Evolutionary conservation across 768 basidiomycete species (phyloP).

Genomic region (Rhizopogon roseolus): DNA sequence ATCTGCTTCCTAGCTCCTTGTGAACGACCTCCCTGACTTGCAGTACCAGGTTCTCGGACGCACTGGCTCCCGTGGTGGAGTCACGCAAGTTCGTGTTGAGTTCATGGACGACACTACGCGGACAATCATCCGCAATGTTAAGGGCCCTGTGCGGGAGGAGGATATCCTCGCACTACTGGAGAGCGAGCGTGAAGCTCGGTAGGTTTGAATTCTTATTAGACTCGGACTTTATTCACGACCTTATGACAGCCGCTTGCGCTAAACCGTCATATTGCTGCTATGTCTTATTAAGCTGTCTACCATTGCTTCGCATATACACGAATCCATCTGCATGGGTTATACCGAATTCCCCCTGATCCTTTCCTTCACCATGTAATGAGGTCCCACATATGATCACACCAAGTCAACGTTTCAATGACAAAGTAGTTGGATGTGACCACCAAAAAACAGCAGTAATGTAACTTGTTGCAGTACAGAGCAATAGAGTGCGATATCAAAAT

Average conservation of each 20-base stretch:
- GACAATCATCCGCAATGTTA: constrained; percentile 98
- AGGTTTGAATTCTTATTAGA: neutral
- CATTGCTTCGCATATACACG: constrained; percentile 2
- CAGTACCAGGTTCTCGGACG: constrained; percentile 84
- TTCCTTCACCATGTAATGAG: neutral
- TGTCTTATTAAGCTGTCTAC: neutral
- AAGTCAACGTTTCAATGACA: neutral
- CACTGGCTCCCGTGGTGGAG: constrained; percentile 98
- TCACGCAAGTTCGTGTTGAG: constrained; percentile 98
- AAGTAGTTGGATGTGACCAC: neutral
- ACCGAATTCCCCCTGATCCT: neutral
- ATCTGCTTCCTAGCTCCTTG: neutral
- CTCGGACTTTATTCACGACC: neutral
- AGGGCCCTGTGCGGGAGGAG: constrained; percentile 93
- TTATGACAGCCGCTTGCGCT: constrained; percentile 1
- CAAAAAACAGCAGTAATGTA: neutral
- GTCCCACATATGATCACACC: neutral
- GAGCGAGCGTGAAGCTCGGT: constrained; percentile 99
- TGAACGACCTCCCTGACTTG: neutral
- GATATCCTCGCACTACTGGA: constrained; percentile 97
- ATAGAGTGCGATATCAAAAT: neutral
- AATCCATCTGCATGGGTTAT: constrained; percentile 2
- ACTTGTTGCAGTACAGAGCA: neutral
- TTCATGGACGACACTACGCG: constrained; percentile 97
- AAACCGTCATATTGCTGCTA: neutral